Evolutionary conservation across 129 eudicot species (phyloP).

Genomic region (Glebionis coronaria): DNA sequence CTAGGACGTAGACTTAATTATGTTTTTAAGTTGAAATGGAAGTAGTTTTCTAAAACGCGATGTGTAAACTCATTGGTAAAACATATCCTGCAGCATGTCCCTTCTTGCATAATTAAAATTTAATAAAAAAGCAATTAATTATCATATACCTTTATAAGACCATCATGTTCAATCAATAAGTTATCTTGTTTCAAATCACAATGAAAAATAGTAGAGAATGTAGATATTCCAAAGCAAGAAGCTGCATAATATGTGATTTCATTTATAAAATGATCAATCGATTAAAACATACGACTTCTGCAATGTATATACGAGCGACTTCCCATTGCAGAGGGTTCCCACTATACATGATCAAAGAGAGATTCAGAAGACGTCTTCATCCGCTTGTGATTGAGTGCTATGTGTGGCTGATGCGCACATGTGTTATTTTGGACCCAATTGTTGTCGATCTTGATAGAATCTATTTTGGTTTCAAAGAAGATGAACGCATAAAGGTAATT

Average conservation of each 20-base stretch:
- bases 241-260: constrained; percentile 44
- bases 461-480: too few relatives aligned
- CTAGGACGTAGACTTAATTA: too few relatives aligned
- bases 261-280: constrained; percentile 2
- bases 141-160: constrained; percentile 76
- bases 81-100: not conserved
- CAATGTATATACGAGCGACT: constrained; percentile 91
- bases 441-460: too few relatives aligned
- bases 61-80: not conserved
- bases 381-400: too few relatives aligned
- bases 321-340: constrained; percentile 36
- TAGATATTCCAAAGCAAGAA: constrained; percentile 94
- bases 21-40: too few relatives aligned
- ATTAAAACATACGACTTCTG: constrained; percentile 77
- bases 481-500: too few relatives aligned
- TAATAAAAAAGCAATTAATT: not conserved
- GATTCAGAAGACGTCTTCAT: too few relatives aligned
- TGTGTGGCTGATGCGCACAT: too few relatives aligned
- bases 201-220: constrained; percentile 91
- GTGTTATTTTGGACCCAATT: too few relatives aligned
- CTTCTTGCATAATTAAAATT: not conserved
- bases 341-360: too few relatives aligned
- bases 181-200: constrained; percentile 96
- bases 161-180: constrained; percentile 96
- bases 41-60: not conserved